Evolutionary conservation across 768 basidiomycete genomes (phyloP).

Genomic region (Lentinula aciculospora): DNA sequence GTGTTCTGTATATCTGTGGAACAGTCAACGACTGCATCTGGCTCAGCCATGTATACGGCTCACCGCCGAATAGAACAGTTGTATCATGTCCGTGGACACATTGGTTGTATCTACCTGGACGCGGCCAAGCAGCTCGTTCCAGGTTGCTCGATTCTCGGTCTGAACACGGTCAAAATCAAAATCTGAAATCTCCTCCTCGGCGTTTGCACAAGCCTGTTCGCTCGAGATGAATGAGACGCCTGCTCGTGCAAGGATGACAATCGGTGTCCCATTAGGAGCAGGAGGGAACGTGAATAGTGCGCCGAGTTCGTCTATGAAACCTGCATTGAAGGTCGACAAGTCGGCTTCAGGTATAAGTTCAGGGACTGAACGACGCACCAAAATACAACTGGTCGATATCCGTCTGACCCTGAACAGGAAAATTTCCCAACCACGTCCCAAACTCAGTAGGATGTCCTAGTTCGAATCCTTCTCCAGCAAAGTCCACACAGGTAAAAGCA

Average conservation of each 20-base stretch:
- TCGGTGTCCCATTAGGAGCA: slow-evolving; percentile 26
- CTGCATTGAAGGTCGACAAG: neutral
- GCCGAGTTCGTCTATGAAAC: slow-evolving; percentile 9
- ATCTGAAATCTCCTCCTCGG: slow-evolving; percentile 53
- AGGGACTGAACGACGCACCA: neutral
- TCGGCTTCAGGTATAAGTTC: neutral
- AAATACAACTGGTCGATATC: slow-evolving; percentile 5
- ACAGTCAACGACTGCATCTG: neutral
- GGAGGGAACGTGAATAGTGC: slow-evolving; percentile 37
- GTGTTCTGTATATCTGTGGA: slow-evolving; percentile 48
- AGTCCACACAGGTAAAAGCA: slow-evolving; percentile 57
- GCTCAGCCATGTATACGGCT: slow-evolving; percentile 10
- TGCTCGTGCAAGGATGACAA: slow-evolving; percentile 48
- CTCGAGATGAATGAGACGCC: slow-evolving; percentile 61
- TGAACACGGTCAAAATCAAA: slow-evolving; percentile 50
- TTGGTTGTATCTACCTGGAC: slow-evolving; percentile 45
- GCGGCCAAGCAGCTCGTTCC: slow-evolving; percentile 55
- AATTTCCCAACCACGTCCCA: slow-evolving; percentile 36
- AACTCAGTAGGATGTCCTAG: slow-evolving; percentile 46
- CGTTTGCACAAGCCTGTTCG: slow-evolving; percentile 55
- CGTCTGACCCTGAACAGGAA: slow-evolving; percentile 1
- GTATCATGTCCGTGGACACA: slow-evolving; percentile 40
- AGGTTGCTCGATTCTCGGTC: slow-evolving; percentile 34
- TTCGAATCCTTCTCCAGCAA: slow-evolving; percentile 46
- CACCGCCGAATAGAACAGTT: slow-evolving; percentile 57